Evolutionary conservation across 192 early-diverging fungal genomes (phyloP), one percentile per base, ranked within the genome.

Genomic region (Gamsiella multidivaricata): DNA sequence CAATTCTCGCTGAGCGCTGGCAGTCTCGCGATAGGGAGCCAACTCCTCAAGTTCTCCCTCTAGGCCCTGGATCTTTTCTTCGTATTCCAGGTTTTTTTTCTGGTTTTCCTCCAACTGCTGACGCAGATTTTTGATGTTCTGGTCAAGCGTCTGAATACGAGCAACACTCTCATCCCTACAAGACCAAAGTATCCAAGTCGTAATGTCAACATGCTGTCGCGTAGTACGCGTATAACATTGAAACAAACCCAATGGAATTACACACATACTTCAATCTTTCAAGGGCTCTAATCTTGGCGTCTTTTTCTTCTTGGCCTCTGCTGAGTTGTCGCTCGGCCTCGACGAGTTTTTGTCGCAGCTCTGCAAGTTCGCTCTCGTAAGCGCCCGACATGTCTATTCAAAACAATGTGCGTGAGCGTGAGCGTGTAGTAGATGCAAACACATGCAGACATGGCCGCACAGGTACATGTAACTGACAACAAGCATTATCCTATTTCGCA

Each of bases 141-240:
- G 36, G 42, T 78, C 74, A 36, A 78, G 20, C n/a, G 59, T 76
- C 32, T 76, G 72, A 26, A 76, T 76, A 23, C 72, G 72, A 18
- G 57, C 45, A 22, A 76, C 23, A 53, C 72, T 76, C 53, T 76
- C 72, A 28, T 76, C 72, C 46, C 72, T 76, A 29, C 22, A 62
- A 28, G 20, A 1, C 1, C 4, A 59, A 15, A 14, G 17, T 2
- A 14, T 34, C 14, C 0, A 28, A n/a, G n/a, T n/a, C n/a, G n/a
- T n/a, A 17, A 49, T 12, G 33, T 41, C 25, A 59, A 25, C 12
- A 36, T 7, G 23, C 11, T 5, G 12, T 32, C 11, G 0, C 7
- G 18, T 26, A 29, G 18, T 6, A 14, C 15, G 8, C 32, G 15
- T 26, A 17, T 31, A 28, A 12, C 4, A 41, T 8, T 36, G 29